Conservation (phyloP, 2,329 filamentous ascomycete genomes). For the Cyclaneusma minus region DNA sequence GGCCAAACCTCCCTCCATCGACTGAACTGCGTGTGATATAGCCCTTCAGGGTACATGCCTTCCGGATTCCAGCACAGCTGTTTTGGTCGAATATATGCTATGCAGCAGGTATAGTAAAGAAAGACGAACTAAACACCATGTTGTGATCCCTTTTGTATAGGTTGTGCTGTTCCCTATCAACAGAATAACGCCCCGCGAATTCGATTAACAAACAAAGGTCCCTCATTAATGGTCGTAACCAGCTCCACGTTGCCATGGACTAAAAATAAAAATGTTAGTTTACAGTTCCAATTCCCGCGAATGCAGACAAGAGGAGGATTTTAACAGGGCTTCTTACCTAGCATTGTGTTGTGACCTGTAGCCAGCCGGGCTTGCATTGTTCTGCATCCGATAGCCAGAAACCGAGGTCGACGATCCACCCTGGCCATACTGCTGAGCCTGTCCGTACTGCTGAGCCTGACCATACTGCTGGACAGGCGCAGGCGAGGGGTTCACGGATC, state of each 20-base stretch:
- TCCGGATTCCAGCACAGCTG: too few species aligned
- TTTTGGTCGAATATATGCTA: too few species aligned
- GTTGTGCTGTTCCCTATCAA: too few species aligned
- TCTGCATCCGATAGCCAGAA: constrained; percentile 21
- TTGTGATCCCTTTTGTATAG: too few species aligned
- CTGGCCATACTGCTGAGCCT: constrained; percentile 8
- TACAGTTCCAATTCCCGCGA: constrained; percentile 2
- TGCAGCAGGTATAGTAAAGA: too few species aligned
- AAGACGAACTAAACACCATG: too few species aligned
- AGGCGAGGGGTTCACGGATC: constrained; percentile 7
- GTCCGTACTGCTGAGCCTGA: constrained; percentile 9
- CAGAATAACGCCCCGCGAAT: too few species aligned
- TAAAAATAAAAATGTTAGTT: constrained; percentile 17
- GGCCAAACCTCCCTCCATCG: too few species aligned
- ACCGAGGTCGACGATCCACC: constrained; percentile 18
- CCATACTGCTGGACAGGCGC: constrained; percentile 7
- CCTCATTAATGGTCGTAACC: constrained; percentile 32
- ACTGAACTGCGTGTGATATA: too few species aligned
- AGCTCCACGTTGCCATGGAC: constrained; percentile 40
- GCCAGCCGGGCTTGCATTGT: constrained; percentile 24
- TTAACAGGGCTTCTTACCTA: constrained; percentile 27
- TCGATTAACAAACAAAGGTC: constrained; percentile 1
- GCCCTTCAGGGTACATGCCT: too few species aligned
- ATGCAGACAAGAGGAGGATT: not conserved
- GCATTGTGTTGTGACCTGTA: constrained; percentile 26